Evolutionary conservation across 441 rosid species (phyloP), one percentile per base, ranked within the genome.

Genomic region (Populus trichocarpa): DNA sequence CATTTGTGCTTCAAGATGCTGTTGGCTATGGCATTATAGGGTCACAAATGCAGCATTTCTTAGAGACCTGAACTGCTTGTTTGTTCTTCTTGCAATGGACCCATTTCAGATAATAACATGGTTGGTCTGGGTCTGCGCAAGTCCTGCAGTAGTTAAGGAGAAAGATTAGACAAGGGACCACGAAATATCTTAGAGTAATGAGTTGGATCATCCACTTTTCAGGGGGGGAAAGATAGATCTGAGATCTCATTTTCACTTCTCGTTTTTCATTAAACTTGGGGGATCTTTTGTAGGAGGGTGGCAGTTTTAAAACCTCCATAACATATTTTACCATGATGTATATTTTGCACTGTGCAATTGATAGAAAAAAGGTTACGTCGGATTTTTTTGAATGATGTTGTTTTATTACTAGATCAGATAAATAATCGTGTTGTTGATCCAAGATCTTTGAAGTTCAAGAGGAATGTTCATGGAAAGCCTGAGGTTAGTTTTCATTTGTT

Each of bases 381-480:
- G 70, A 74, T 74, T 32, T 74, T 77, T 63, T 83, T 83, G 46
- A 75, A 50, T 77, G 32, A 79, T 67, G 63, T 66, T 69, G 67
- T 69, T 75, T 81, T 77, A 36, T 76, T 79, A 84, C 81, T 91
- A 92, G 99, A 96, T 88, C 96, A 89, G 89, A 84, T 83, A 79
- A 85, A 88, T 75, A 66, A 79, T 81, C 86, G 75, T 40, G 46
- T 40, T 36, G 82, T 77, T 13, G 79, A 90, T 88, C 96, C 98
- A 66, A 76, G 85, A 38, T 85, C 89, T 75, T 84, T 94, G 87
- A 86, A 86, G 84, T 94, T 96, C 81, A 84, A 79, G 84, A 94
- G 86, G 87, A 96, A 92, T 70, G 77, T 78, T 75, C 86, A 92
- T 82, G 98, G 99, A 79, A 96, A 96, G 83, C 99, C 99, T 73